Base-by-base conservation (phyloP, 2,329 filamentous ascomycete species). In the Verticillium klebahnii region DNA sequence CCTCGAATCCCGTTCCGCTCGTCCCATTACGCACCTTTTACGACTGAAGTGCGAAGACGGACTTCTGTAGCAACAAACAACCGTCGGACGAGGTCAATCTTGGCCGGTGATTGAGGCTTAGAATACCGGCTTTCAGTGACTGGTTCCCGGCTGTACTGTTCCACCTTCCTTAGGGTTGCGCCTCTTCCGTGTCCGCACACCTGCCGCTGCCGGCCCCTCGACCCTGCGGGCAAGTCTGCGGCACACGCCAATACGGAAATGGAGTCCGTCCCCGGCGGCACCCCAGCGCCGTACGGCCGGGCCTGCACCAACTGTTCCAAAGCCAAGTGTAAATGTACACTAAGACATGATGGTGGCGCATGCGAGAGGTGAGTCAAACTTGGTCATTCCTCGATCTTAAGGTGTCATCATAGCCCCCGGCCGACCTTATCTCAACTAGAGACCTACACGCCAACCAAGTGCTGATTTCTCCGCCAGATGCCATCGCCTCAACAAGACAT, bases 241-340 rank as follows among this genome's bases (percentile, higher is more conserved):
- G 19, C 45, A 9, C n/a, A 25, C 19, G 45, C 45, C n/a, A 52
- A 12, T 11, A 52, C 55, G 25, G 55, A 34, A 57, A 57, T 57
- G 55, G 55, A 57, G 55, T 34, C 55, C 17, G 29, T 19, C 36
- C 19, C 54, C 12, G 52, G 39, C 34, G 62, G 63, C 17, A 64
- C 64, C 57, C 29, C 75, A 1, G 75, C 75, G 2, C 74, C 75
- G 11, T 77, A 80, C 62, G 77, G 78, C 31, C 73, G 75, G 37
- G 73, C 78, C 8, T 80, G 78, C 59, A 65, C 69, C 54, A 76
- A 74, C 60, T 80, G 78, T 65, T 72, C 74, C 56, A 75, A 74
- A 56, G 77, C 78, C 37, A 80, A 80, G 61, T 78, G 78, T 69
- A 79, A 78, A 69, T 80, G 78, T 64, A 73, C 78, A 32, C 69